Evolutionary conservation across 345 rosid species (phyloP).

Genomic region (Reutealis trisperma): DNA sequence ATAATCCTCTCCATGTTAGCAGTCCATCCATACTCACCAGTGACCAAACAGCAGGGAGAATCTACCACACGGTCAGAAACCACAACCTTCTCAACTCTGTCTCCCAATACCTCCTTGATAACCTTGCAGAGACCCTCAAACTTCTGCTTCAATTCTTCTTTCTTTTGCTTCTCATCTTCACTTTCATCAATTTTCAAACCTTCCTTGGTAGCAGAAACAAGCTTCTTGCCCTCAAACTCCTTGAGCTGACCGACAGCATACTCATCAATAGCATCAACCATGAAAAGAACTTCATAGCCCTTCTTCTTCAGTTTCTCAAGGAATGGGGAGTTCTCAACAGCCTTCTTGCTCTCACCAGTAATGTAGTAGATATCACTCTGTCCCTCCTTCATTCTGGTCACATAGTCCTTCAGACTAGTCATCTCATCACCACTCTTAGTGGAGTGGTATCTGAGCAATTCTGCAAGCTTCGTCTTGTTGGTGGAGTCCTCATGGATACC

Average conservation of each 20-base stretch:
- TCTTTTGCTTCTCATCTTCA: constrained; percentile 78
- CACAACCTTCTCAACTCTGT: constrained; percentile 76
- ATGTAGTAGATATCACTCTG: constrained; percentile 79
- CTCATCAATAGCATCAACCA: constrained; percentile 93
- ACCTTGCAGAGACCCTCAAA: constrained; percentile 91
- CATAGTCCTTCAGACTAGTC: constrained; percentile 89
- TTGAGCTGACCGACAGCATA: constrained; percentile 81
- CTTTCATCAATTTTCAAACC: constrained; percentile 74
- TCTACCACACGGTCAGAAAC: constrained; percentile 87
- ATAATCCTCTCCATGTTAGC: constrained; percentile 95
- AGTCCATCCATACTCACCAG: constrained; percentile 84
- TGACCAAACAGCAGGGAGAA: constrained; percentile 86
- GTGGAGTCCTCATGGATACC: constrained; percentile 88
- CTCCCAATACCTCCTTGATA: constrained; percentile 77
- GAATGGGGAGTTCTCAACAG: constrained; percentile 94
- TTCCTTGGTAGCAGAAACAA: constrained; percentile 87
- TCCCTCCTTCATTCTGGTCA: constrained; percentile 94
- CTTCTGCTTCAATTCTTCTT: constrained; percentile 60
- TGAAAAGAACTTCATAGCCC: constrained; percentile 77
- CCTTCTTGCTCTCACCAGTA: constrained; percentile 93
- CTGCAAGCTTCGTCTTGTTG: constrained; percentile 78
- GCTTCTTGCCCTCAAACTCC: constrained; percentile 87
- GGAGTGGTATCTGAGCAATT: constrained; percentile 79
- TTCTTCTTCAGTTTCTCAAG: constrained; percentile 89
- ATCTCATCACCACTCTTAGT: constrained; percentile 91